phyloP scores from a whole-genome alignment of 495 filamentous ascomycete genomes.

The Penicillium psychrofluorescens region DNA sequence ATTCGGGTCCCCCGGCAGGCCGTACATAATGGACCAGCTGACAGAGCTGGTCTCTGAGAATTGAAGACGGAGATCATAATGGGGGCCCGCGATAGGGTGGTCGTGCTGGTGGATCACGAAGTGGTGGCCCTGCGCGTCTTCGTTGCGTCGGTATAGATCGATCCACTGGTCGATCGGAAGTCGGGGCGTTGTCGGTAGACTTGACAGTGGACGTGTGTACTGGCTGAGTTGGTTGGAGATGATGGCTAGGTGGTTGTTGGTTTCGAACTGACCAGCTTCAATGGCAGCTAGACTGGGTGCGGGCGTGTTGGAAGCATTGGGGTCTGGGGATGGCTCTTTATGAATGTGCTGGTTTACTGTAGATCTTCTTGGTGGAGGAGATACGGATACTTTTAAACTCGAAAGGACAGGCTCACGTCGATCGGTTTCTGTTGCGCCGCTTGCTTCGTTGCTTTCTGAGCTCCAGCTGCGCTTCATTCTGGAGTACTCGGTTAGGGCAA shows the following conservation, averaged over 20 bases:
- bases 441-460: slow-evolving; percentile 4
- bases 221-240: slow-evolving; percentile 38
- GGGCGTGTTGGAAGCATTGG: not conserved
- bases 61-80: slow-evolving; percentile 61
- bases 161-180: slow-evolving; percentile 40
- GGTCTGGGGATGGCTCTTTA: too few species aligned
- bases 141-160: slow-evolving; percentile 45
- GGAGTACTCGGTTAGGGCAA: not conserved
- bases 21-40: slow-evolving; percentile 62
- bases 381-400: slow-evolving; percentile 8
- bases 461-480: slow-evolving; percentile 13
- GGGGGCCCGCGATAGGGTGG: slow-evolving; percentile 56
- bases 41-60: slow-evolving; percentile 57
- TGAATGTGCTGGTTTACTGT: not conserved
- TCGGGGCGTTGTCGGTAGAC: slow-evolving; percentile 16
- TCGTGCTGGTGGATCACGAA: slow-evolving; percentile 67
- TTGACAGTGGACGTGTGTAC: slow-evolving; percentile 1
- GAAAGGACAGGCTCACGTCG: not conserved
- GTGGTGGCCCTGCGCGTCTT: slow-evolving; percentile 43
- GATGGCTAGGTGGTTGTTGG: slow-evolving; percentile 46
- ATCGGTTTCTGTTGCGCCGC: not conserved
- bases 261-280: slow-evolving; percentile 47
- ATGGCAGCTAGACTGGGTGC: slow-evolving; percentile 37
- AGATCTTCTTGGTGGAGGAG: slow-evolving; percentile 6
- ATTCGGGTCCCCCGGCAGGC: slow-evolving; percentile 57